These are phyloP conservation scores for Astrocystis sublimbata DNA, from an alignment of 495 filamentous ascomycete genomes.

Conservation along the genomic window DNA sequence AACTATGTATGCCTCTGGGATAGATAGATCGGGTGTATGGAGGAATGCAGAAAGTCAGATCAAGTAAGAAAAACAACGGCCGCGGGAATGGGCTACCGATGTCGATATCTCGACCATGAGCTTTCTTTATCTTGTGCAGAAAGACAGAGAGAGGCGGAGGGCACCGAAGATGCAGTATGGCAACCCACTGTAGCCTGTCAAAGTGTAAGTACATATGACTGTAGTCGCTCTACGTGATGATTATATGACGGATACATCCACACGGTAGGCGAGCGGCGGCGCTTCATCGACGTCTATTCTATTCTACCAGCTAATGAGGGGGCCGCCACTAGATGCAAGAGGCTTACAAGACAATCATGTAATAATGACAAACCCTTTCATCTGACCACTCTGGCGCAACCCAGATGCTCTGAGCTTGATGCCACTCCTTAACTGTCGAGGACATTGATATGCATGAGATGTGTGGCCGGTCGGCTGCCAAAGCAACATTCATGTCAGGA, in stretches of 20 bases:
- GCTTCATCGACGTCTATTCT: constrained; percentile 4
- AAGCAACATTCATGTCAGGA: background rate
- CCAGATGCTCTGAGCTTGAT: background rate
- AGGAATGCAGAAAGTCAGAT: too few species aligned
- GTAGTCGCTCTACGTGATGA: background rate
- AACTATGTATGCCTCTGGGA: background rate
- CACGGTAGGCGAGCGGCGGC: constrained; percentile 6
- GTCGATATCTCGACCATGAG: too few species aligned
- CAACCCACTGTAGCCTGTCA: too few species aligned
- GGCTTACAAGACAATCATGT: constrained; percentile 12
- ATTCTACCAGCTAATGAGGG: background rate
- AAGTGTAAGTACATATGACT: background rate
- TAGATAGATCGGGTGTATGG: background rate
- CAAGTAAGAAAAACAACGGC: too few species aligned
- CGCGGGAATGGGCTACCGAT: too few species aligned
- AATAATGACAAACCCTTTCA: background rate
- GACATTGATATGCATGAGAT: too few species aligned
- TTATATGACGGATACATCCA: background rate
- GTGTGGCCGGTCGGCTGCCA: too few species aligned
- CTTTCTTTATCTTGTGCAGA: too few species aligned
- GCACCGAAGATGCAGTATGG: too few species aligned
- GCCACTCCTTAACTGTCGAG: background rate
- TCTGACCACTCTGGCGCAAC: background rate
- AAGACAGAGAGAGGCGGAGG: too few species aligned
- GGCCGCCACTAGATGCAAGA: too few species aligned